phyloP scores from a whole-genome alignment of 2,329 filamentous ascomycete species.

The Paracoccidioides brasiliensis region DNA sequence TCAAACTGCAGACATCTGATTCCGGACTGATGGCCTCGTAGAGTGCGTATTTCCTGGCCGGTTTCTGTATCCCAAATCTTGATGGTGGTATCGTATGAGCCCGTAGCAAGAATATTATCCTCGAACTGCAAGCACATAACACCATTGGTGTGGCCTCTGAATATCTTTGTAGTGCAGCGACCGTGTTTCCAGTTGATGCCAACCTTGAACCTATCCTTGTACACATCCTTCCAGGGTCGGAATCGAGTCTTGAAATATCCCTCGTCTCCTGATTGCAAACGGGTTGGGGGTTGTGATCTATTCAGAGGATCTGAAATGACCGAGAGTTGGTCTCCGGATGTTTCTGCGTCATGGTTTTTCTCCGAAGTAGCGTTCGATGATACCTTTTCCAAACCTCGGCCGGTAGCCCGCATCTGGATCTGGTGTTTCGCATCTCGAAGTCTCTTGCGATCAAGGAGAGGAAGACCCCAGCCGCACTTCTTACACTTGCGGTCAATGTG shows the following conservation, averaged over 20 bases:
- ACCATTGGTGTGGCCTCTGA: conserved; percentile 80
- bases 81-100: conserved; percentile 87
- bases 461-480: conserved; percentile 91
- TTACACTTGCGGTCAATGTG: conserved; percentile 89
- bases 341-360: neutral
- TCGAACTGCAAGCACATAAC: conserved; percentile 71
- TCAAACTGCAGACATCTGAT: conserved; percentile 89
- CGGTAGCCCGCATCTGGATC: conserved; percentile 49
- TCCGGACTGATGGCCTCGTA: conserved; percentile 67
- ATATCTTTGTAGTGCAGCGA: conserved; percentile 67
- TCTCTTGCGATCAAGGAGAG: conserved; percentile 75
- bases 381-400: conserved; percentile 2
- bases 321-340: neutral
- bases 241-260: conserved; percentile 39
- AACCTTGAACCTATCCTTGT: conserved; percentile 88
- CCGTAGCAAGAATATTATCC: conserved; percentile 81
- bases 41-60: conserved; percentile 70
- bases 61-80: conserved; percentile 95
- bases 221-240: conserved; percentile 91
- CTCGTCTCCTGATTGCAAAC: conserved; percentile 18
- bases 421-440: conserved; percentile 77
- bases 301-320: neutral
- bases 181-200: conserved; percentile 97
- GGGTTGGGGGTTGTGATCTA: conserved; percentile 14
- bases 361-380: neutral